phyloP scores from a whole-genome alignment of 345 rosid genomes.

The Boechera divaricarpa region DNA sequence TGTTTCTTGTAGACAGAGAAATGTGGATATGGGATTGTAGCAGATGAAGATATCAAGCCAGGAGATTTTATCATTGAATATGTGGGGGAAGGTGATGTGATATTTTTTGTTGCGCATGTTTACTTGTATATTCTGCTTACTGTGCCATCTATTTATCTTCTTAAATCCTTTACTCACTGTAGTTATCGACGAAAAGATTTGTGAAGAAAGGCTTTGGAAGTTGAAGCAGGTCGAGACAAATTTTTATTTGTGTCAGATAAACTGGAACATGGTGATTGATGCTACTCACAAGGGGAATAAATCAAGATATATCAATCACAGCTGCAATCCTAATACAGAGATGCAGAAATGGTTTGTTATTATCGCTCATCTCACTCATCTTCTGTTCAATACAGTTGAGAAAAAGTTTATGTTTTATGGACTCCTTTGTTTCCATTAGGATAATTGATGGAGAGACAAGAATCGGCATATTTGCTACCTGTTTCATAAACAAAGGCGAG shows the following conservation, averaged over 20 bases:
- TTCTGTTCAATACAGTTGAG: background rate
- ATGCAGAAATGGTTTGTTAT: constrained; percentile 90
- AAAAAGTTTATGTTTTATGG: background rate
- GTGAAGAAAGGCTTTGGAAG: constrained; percentile 94
- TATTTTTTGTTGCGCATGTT: background rate
- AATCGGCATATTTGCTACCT: constrained; percentile 86
- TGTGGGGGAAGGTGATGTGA: constrained; percentile 88
- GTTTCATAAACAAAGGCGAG: constrained; percentile 82
- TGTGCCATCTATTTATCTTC: background rate
- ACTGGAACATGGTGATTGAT: constrained; percentile 93
- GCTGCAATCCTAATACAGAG: constrained; percentile 92
- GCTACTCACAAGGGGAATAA: constrained; percentile 95
- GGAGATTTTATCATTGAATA: constrained; percentile 97
- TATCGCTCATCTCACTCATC: background rate
- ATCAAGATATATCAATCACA: constrained; percentile 95
- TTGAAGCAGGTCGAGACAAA: constrained; percentile 90
- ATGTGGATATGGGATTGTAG: constrained; percentile 90
- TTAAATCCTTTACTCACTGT: constrained; percentile 27
- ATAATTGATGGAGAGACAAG: constrained; percentile 97
- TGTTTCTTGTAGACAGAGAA: constrained; percentile 90
- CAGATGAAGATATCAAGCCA: constrained; percentile 79
- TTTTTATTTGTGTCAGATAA: constrained; percentile 92
- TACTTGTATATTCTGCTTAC: background rate
- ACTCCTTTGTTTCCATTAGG: constrained; percentile 50
- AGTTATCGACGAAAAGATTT: constrained; percentile 95